Percentiles rank a stretch among this genome's conserved stretches.
Conservation (phyloP, 106 monocot genomes). For the Dendrobium chrysotoxum region DNA sequence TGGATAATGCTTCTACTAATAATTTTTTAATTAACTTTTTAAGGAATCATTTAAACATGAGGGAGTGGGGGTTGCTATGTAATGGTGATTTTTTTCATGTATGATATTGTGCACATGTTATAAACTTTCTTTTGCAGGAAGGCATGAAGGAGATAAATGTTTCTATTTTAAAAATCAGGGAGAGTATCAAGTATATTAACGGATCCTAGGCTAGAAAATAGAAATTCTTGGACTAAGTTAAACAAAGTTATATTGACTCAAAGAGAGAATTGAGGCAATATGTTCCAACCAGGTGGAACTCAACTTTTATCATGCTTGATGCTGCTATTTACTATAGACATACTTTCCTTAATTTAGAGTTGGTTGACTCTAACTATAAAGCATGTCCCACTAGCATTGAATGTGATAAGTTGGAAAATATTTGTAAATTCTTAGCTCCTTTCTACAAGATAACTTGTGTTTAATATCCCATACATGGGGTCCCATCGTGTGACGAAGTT, state of each 20-base stretch:
- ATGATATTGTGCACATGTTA: constrained; percentile 3
- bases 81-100: background rate
- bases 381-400: background rate
- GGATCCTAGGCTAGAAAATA: constrained; percentile 10
- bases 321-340: background rate
- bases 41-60: background rate
- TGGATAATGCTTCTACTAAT: background rate
- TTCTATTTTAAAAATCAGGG: background rate
- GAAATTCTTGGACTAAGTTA: background rate
- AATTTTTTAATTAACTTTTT: background rate
- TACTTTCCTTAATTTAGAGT: background rate
- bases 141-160: background rate
- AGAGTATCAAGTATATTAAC: constrained; percentile 3
- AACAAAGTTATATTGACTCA: background rate
- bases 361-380: background rate
- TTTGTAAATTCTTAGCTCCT: too few relatives aligned
- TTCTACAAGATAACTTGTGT: too few relatives aligned
- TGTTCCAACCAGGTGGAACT: constrained; percentile 11
- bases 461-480: too few relatives aligned
- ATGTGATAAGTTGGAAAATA: too few relatives aligned
- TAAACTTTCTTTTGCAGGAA: constrained; percentile 8
- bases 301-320: constrained; percentile 3
- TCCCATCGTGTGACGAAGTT: too few relatives aligned
- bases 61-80: background rate
- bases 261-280: background rate